Conservation (phyloP, 768 basidiomycete genomes). For the Lentinula detonsa region DNA sequence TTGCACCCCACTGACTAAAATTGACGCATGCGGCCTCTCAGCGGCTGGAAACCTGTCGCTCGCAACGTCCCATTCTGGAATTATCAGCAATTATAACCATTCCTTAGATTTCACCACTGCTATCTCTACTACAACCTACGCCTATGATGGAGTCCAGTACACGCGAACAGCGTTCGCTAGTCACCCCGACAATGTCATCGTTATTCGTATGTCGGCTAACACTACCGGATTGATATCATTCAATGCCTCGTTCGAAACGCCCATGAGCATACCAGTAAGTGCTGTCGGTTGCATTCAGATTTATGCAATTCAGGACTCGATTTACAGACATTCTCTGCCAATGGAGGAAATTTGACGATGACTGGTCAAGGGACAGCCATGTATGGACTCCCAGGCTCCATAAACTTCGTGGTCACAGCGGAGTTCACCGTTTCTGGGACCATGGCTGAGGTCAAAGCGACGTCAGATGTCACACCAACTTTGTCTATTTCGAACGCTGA, state of each 20-base stretch:
- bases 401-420: slow-evolving; percentile 4
- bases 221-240: not conserved
- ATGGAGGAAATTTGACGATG: slow-evolving; percentile 2
- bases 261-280: slow-evolving; percentile 1
- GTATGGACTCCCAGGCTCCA: slow-evolving; percentile 5
- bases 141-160: not conserved
- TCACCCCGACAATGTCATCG: slow-evolving; percentile 5
- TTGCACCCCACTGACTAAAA: not conserved
- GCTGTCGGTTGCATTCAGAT: not conserved
- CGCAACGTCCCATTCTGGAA: not conserved
- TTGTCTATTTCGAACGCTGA: slow-evolving; percentile 1
- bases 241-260: slow-evolving; percentile 2
- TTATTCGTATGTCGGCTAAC: slow-evolving; percentile 1
- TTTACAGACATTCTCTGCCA: not conserved
- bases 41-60: slow-evolving; percentile 4
- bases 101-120: slow-evolving; percentile 1
- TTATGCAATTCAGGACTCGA: not conserved
- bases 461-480: not conserved
- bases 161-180: slow-evolving; percentile 6
- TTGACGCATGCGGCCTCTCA: not conserved
- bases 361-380: slow-evolving; percentile 3
- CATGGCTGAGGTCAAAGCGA: not conserved
- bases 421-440: slow-evolving; percentile 4
- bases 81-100: not conserved
- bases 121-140: slow-evolving; percentile 5